Evolutionary conservation across 1,284 basidiomycete species (phyloP), one percentile per base, ranked within the genome.

Genomic region (Apiotrichum montevideense): DNA sequence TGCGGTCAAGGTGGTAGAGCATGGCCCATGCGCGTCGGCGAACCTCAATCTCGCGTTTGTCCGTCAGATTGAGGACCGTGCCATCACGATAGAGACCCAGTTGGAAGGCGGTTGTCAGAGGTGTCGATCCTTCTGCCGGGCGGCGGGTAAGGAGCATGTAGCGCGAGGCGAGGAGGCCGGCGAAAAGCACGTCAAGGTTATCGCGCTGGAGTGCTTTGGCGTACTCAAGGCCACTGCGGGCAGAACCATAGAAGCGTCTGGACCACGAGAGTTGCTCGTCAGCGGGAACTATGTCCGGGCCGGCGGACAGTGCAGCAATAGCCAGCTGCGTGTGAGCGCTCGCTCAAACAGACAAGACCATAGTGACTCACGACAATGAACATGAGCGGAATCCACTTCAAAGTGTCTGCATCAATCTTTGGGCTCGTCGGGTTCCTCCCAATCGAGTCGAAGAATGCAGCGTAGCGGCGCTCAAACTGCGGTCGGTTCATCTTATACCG

Each of bases 41-140:
- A n/a, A 78, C 63, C 63, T 78, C 77, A n/a, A 78, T 66, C 56
- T 78, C 77, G 41, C 70, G 67, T 64, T 75, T 76, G 57, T 77
- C 73, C 7, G 66, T 60, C 10, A 78, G 59, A 50, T 77, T 77
- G 33, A 78, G 65, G 3, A 77, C 72, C 0, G 71, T 74, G n/a
- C 76, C 76, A 53, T 78, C 77, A 33, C 77, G 69, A 51, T 78
- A 78, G 9, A 78, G 64, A 51, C 77, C 77, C 10, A 77, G 69
- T 59, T 78, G 76, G 61, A 77, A 76, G 2, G 76, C 76, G 14
- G 76, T 76, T 1, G 76, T 78, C 4, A 77, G 64, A 2, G 76
- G 77, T 1, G 76, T 76, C 3, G 74, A 77, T 6, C 76, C 77
- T 57, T 77, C 76, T 0, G 76, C 76, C 6, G 76, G 74, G n/a